Percentiles rank a stretch among this genome's conserved stretches.
These are phyloP conservation scores for Sphagnum tenellum DNA, from an alignment of 225 moss, liverwort and hornwort genomes.

Conservation along the genomic window DNA sequence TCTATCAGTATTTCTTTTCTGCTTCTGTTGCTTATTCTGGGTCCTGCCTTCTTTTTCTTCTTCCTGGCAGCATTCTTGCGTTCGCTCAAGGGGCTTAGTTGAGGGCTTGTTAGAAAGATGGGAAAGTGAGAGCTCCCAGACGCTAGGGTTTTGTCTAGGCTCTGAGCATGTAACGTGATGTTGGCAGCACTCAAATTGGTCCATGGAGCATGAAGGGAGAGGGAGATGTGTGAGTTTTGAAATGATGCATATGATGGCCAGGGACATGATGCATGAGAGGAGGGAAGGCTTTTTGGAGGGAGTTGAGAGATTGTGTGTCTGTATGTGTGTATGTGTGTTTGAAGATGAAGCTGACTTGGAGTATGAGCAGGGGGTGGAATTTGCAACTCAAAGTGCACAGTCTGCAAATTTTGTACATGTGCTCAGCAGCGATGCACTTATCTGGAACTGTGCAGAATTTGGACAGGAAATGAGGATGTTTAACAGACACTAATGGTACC, in stretches of 20 bases:
- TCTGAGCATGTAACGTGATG: too few relatives aligned
- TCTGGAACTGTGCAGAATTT: too few relatives aligned
- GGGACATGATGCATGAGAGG: too few relatives aligned
- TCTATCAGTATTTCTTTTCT: conserved; percentile 60
- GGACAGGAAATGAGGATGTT: conserved; percentile 20
- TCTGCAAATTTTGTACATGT: conserved; percentile 18
- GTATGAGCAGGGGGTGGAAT: conserved; percentile 37
- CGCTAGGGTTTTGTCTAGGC: conserved; percentile 29
- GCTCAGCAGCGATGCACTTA: conserved; percentile 21
- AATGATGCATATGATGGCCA: too few relatives aligned
- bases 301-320: too few relatives aligned
- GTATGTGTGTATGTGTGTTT: too few relatives aligned
- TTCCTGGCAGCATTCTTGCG: conserved; percentile 38
- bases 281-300: too few relatives aligned
- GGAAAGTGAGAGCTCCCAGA: too few relatives aligned
- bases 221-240: too few relatives aligned
- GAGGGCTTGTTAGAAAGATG: not conserved
- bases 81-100: conserved; percentile 39
- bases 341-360: conserved; percentile 20
- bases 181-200: conserved; percentile 1
- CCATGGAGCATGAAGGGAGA: not conserved
- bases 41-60: conserved; percentile 46
- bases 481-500: not conserved
- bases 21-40: conserved; percentile 43
- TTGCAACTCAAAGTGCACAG: conserved; percentile 14